Conservation (phyloP, 768 basidiomycete species). For the Calocybe cyanea region DNA sequence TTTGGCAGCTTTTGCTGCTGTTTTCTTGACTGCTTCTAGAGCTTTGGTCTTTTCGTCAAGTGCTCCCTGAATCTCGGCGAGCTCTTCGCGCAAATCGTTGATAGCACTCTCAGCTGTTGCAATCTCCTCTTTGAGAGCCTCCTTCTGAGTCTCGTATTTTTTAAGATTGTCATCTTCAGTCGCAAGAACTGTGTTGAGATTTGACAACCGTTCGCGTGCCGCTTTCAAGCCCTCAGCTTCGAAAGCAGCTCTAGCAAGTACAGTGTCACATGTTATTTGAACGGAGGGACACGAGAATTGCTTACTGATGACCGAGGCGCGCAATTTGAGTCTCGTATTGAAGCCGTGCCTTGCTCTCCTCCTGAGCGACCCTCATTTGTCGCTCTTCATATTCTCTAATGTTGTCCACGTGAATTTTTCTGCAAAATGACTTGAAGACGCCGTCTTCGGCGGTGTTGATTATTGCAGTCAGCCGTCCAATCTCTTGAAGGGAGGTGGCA, state of each 20-base stretch:
- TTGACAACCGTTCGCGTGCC: conserved; percentile 58
- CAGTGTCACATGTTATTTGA: no score
- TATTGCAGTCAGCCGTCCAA: conserved; percentile 48
- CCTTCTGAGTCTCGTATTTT: conserved; percentile 53
- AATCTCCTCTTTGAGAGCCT: conserved; percentile 56
- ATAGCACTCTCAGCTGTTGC: conserved; percentile 52
- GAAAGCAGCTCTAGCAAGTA: conserved; percentile 61
- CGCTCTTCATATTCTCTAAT: conserved; percentile 94
- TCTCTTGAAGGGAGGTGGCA: conserved; percentile 47
- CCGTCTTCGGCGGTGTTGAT: conserved; percentile 79
- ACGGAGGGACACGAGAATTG: conserved; percentile 8
- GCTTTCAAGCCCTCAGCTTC: conserved; percentile 71
- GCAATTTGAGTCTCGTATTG: conserved; percentile 85
- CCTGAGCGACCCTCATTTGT: conserved; percentile 83
- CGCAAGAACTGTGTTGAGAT: conserved; percentile 46
- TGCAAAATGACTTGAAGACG: conserved; percentile 76
- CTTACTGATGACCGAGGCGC: conserved; percentile 81
- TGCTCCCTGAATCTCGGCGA: conserved; percentile 54
- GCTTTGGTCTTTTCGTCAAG: conserved; percentile 71
- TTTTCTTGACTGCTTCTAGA: conserved; percentile 75
- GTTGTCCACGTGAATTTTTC: conserved; percentile 68
- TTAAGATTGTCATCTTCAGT: conserved; percentile 52
- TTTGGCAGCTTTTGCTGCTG: conserved; percentile 65
- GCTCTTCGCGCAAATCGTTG: conserved; percentile 53
- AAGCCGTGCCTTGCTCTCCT: conserved; percentile 80